Evolutionary conservation across 2,329 filamentous ascomycete species (phyloP), one percentile per base, ranked within the genome.

Genomic region (Colletotrichum gloeosporioides): DNA sequence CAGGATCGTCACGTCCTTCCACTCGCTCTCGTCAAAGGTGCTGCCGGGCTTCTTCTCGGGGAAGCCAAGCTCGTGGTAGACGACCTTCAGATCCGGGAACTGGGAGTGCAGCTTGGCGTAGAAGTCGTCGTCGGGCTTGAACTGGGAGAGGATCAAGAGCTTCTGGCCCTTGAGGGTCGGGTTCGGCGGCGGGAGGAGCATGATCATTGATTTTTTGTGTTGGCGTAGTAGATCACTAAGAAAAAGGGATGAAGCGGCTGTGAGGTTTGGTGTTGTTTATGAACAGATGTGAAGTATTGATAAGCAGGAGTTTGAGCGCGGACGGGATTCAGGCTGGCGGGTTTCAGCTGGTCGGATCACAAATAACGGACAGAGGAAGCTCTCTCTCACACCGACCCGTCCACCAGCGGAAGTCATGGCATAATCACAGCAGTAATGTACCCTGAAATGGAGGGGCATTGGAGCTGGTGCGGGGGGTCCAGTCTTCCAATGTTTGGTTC

Each of bases 1-100:
- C 22, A 90, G 81, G 8, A 91, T 81, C 0, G 89, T 91, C n/a
- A 87, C 87, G 12, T 87, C 82, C 31, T 84, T 81, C 88, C 89
- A 91, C 29, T 87, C 85, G 6, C 86, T 79, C 2, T 82, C 81
- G 0, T 83, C 77, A 8, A 85, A 79, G 0, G 81, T 77, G 1
- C 77, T 77, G 1, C 76, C 67, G 2, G 82, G 68, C 53, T 78
- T 77, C 71, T 81, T 80, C 8, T 81, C 77, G 22, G 82, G 79
- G 81, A 83, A 85, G 6, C 76, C 73, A 4, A 81, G 78, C 18
- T 82, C 69, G 15, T 81, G 80, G 36, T 80, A 80, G 18, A 83
- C 79, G 9, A 90, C 80, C 29, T 85, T 73, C n/a, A 91, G 82
- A 8, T 85, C 87, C 1, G 89, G 88, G 71, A 86, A 90, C 53